These are phyloP conservation scores for Papiliotrema nemorosa DNA, from an alignment of 1,284 basidiomycete species.

Conservation along the genomic window DNA sequence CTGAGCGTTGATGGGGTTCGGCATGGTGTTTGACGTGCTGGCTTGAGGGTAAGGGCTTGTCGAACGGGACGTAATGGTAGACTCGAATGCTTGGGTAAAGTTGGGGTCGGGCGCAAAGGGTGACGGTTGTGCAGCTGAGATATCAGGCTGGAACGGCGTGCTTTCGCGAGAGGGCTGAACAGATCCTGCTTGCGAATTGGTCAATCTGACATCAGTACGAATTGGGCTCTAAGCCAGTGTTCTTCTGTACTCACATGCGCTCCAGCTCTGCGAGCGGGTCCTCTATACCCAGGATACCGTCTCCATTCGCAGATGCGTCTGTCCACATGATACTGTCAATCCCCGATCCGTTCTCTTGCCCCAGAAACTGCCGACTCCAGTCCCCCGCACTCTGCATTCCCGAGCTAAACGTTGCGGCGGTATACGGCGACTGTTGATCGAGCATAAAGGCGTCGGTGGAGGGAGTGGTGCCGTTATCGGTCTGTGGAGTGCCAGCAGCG, in stretches of 20 bases:
- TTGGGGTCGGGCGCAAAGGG: background rate
- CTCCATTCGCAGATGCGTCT: constrained; percentile 3
- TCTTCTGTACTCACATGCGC: constrained; percentile 29
- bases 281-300: constrained; percentile 16
- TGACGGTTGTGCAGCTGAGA: constrained; percentile 1
- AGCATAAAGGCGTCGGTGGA: constrained; percentile 10
- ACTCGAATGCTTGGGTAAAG: constrained; percentile 4
- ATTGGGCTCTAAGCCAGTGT: background rate
- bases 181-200: constrained; percentile 2
- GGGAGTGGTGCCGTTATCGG: constrained; percentile 4
- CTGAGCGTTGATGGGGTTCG: constrained; percentile 17
- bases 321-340: background rate
- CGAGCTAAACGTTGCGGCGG: constrained; percentile 4
- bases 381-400: constrained; percentile 5
- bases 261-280: constrained; percentile 34
- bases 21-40: constrained; percentile 1
- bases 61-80: constrained; percentile 5
- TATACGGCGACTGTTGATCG: constrained; percentile 13
- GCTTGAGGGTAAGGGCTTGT: constrained; percentile 1
- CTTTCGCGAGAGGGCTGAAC: constrained; percentile 8
- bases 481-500: background rate
- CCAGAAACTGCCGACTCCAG: constrained; percentile 9
- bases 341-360: background rate
- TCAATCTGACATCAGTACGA: background rate
- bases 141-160: constrained; percentile 8